phyloP scores from a whole-genome alignment of 2,329 filamentous ascomycete genomes.

The Aphanoascus verrucosus region DNA sequence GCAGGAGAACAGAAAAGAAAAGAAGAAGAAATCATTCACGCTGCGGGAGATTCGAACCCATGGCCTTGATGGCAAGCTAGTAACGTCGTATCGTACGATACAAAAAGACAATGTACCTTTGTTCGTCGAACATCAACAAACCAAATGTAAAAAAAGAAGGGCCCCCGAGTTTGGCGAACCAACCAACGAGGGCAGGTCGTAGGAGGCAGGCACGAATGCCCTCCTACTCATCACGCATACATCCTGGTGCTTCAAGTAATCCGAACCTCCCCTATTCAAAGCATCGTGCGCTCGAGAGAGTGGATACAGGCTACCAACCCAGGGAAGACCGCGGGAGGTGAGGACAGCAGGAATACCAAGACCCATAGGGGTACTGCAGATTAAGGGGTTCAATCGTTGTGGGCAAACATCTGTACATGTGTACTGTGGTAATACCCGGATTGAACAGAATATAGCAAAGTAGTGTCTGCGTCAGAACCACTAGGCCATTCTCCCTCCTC shows the following conservation, averaged over 20 bases:
- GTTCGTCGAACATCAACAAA: neutral
- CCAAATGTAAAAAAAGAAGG: neutral
- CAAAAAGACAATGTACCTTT: neutral
- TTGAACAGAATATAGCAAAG: neutral
- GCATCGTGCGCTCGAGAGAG: neutral
- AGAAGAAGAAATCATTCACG: neutral
- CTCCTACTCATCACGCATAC: neutral
- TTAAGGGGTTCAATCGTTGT: conserved; percentile 1
- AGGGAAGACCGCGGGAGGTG: neutral
- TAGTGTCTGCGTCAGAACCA: neutral
- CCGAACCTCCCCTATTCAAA: neutral
- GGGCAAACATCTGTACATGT: neutral
- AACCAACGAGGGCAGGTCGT: neutral
- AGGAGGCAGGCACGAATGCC: neutral
- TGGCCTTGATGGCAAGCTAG: neutral
- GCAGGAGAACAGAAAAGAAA: neutral
- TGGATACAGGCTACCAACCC: neutral
- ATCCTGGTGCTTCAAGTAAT: neutral
- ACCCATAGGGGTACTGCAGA: neutral
- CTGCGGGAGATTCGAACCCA: neutral
- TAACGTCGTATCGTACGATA: neutral
- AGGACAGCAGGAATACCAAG: neutral
- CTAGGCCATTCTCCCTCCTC: neutral
- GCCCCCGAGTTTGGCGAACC: too few relatives aligned
- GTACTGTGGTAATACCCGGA: neutral